A percentile compares a stretch with the other conserved stretches of the same genome.
phyloP scores from a whole-genome alignment of 2,329 filamentous ascomycete genomes.

The Malbranchea zuffiana region DNA sequence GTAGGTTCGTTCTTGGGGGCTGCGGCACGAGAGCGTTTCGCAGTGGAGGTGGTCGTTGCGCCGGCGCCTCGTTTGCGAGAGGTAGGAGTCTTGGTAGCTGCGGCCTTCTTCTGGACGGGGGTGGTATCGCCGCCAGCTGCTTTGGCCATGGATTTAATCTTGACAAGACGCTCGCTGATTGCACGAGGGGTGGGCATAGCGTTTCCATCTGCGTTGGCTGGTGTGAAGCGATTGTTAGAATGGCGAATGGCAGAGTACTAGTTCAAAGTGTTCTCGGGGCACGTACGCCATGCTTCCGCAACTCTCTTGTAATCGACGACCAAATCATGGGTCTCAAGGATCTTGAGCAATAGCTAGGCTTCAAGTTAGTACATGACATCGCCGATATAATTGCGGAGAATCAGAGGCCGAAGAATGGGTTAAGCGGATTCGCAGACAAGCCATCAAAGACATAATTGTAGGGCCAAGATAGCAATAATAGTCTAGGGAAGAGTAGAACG shows the following conservation, averaged over 20 bases:
- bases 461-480: background rate
- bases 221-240: too few relatives aligned
- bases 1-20: background rate
- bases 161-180: conserved; percentile 29
- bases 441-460: background rate
- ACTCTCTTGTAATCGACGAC: conserved; percentile 26
- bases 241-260: too few relatives aligned
- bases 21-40: conserved; percentile 4
- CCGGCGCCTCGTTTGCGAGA: conserved; percentile 9
- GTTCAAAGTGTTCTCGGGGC: too few relatives aligned
- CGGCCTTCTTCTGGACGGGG: conserved; percentile 16
- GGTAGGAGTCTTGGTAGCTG: conserved; percentile 5
- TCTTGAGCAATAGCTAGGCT: conserved; percentile 31
- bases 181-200: conserved; percentile 30
- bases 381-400: background rate
- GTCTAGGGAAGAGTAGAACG: background rate
- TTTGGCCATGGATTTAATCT: conserved; percentile 20
- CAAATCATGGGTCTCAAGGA: conserved; percentile 31
- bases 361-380: background rate
- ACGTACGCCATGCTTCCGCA: conserved; percentile 32
- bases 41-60: conserved; percentile 1
- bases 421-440: background rate
- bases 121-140: conserved; percentile 5
- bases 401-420: background rate
- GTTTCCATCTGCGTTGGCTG: conserved; percentile 15